Evolutionary conservation across 768 basidiomycete genomes (phyloP).

Genomic region (Strobilomyces echinocephalus): DNA sequence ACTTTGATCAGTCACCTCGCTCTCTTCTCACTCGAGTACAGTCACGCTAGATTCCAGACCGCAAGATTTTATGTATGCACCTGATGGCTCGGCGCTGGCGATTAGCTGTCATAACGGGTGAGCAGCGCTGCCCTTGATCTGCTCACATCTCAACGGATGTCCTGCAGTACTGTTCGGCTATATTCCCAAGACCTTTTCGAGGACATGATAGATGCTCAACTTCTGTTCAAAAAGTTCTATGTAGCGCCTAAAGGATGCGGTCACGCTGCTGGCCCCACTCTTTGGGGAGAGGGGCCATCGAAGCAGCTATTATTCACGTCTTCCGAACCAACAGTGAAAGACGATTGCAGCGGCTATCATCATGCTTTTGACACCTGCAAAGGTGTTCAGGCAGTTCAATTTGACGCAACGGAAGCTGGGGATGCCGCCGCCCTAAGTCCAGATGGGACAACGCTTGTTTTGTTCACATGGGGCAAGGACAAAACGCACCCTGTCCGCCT

Average conservation of each 20-base stretch:
- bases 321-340: conserved; percentile 39
- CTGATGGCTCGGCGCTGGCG: conserved; percentile 37
- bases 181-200: conserved; percentile 23
- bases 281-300: conserved; percentile 47
- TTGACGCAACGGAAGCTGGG: conserved; percentile 49
- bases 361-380: conserved; percentile 43
- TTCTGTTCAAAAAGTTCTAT: conserved; percentile 12
- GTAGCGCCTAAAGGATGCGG: conserved; percentile 13
- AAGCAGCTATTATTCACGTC: conserved; percentile 48
- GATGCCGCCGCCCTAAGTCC: conserved; percentile 47
- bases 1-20: not conserved
- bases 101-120: conserved; percentile 29
- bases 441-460: conserved; percentile 35
- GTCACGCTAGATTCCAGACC: conserved; percentile 31
- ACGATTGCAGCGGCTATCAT: conserved; percentile 40
- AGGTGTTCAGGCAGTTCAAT: conserved; percentile 23
- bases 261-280: conserved; percentile 42
- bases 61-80: conserved; percentile 43
- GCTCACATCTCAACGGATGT: not conserved
- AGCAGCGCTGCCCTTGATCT: not conserved
- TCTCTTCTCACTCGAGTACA: conserved; percentile 4
- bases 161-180: conserved; percentile 20
- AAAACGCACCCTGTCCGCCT: conserved; percentile 39
- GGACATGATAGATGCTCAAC: conserved; percentile 10
- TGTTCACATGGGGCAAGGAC: conserved; percentile 29